phyloP scores from a whole-genome alignment of 23 red algal species.

The Gracilaria domingensis region DNA sequence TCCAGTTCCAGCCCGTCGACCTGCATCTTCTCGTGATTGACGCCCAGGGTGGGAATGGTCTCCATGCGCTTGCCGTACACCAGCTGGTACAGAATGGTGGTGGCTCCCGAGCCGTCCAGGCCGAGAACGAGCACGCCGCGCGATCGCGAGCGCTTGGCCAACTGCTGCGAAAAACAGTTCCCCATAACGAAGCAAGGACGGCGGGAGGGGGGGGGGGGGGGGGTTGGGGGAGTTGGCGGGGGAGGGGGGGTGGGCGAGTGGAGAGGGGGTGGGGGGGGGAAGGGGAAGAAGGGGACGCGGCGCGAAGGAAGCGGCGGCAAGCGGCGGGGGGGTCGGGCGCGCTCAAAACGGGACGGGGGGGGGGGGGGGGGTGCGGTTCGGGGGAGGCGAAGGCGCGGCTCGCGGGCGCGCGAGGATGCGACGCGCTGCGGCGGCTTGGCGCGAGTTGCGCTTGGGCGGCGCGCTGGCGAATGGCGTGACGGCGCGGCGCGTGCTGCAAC shows the following conservation, averaged over 20 bases:
- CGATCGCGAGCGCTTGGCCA: constrained; percentile 38
- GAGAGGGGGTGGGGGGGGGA: not conserved
- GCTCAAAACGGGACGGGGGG: not conserved
- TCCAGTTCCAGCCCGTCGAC: constrained; percentile 75
- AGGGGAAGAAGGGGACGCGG: not conserved
- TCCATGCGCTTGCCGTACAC: constrained; percentile 77
- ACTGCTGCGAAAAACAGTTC: constrained; percentile 41
- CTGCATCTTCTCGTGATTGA: constrained; percentile 81
- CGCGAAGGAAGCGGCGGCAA: constrained; percentile 4
- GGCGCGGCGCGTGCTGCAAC: not conserved
- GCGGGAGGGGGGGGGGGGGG: constrained; percentile 18
- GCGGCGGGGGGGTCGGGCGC: not conserved
- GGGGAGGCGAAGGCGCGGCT: not conserved
- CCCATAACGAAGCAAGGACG: constrained; percentile 23
- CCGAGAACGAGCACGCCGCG: constrained; percentile 83
- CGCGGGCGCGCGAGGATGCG: not conserved
- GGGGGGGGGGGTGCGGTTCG: not conserved
- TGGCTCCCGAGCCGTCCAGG: constrained; percentile 87
- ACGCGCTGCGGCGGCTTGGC: not conserved
- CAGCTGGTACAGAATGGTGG: constrained; percentile 93
- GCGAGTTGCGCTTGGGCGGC: not conserved
- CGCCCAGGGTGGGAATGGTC: constrained; percentile 93
- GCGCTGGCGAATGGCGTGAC: not conserved
- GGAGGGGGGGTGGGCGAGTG: not conserved
- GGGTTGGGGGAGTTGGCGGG: constrained; percentile 5